These are phyloP conservation scores for Cryptomeria japonica DNA, from an alignment of 75 land plant genomes.

Conservation along the genomic window DNA sequence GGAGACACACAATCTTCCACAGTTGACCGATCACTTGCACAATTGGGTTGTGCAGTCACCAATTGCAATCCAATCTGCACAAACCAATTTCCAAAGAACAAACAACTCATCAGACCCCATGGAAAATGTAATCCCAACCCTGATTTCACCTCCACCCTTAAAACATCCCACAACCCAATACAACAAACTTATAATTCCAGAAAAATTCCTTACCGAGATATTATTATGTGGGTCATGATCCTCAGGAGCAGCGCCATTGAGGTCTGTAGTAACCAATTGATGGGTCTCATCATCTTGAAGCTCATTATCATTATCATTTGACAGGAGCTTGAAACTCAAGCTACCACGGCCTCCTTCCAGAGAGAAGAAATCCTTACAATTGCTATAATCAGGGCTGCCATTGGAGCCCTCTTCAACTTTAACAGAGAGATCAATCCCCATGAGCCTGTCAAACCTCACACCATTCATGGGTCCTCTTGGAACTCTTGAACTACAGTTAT, in stretches of 20 bases:
- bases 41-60: neutral
- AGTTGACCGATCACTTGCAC: slow-evolving; percentile 12
- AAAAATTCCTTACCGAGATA: neutral
- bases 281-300: neutral
- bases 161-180: neutral
- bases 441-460: neutral
- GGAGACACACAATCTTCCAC: slow-evolving; percentile 10
- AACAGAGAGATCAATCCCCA: slow-evolving; percentile 12
- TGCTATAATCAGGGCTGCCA: neutral
- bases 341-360: neutral
- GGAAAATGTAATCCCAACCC: neutral
- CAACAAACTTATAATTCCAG: neutral
- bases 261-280: too few species aligned
- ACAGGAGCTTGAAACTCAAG: slow-evolving; percentile 1
- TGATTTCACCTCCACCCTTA: too few species aligned
- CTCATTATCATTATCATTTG: slow-evolving; percentile 3
- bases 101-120: neutral
- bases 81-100: neutral
- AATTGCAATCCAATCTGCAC: slow-evolving; percentile 8
- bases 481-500: neutral
- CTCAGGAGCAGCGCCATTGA: neutral
- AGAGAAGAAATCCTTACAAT: slow-evolving; percentile 4
- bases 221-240: neutral
- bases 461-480: neutral
- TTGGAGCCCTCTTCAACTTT: neutral